phyloP scores from a whole-genome alignment of 129 eudicot species.

The Helianthus tuberosus region DNA sequence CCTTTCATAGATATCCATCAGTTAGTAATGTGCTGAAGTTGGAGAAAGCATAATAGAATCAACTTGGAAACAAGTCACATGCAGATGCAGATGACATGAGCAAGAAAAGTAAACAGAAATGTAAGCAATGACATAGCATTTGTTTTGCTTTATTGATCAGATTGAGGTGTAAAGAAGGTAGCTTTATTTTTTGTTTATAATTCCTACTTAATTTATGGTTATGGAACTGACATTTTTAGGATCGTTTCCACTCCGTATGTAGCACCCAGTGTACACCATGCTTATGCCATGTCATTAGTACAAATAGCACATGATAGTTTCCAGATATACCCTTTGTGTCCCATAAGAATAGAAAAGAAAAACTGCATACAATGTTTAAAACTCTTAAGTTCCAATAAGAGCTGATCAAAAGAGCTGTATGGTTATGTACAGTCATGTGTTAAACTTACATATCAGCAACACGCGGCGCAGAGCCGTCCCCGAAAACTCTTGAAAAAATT shows the following conservation, averaged over 20 bases:
- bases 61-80: conserved; percentile 28
- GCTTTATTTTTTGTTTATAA: not conserved
- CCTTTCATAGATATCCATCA: not conserved
- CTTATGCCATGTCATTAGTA: not conserved
- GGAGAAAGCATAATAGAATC: not conserved
- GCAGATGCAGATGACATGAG: conserved; percentile 3
- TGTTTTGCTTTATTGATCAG: conserved; percentile 24
- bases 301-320: conserved; percentile 13
- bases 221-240: not conserved
- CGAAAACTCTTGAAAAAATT: too few species aligned
- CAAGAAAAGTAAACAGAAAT: conserved; percentile 21
- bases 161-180: conserved; percentile 22
- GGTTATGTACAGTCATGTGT: not conserved
- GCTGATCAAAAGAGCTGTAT: too few species aligned
- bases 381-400: too few species aligned
- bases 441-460: not conserved
- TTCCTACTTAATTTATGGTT: not conserved
- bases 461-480: too few species aligned
- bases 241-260: not conserved
- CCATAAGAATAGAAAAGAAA: not conserved
- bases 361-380: not conserved
- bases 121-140: conserved; percentile 7
- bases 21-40: conserved; percentile 6
- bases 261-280: not conserved
- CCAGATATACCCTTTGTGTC: not conserved